phyloP scores from a whole-genome alignment of 768 basidiomycete species.

The Chalciporus piperatus region DNA sequence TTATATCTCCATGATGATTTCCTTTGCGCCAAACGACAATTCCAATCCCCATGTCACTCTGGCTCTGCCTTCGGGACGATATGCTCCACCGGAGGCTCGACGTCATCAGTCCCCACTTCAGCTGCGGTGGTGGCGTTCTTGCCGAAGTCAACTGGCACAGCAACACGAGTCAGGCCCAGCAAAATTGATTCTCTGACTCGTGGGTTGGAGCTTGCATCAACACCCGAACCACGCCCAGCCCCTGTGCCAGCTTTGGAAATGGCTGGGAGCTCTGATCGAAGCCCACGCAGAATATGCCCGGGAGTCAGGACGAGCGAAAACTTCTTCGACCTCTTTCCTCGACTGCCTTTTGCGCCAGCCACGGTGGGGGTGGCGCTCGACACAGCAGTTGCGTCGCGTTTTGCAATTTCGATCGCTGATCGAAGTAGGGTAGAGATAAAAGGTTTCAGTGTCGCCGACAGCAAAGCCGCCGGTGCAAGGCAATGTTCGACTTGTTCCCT shows the following conservation, averaged over 20 bases:
- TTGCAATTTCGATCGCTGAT: constrained; percentile 32
- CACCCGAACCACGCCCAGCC: constrained; percentile 1
- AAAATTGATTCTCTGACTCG: constrained; percentile 18
- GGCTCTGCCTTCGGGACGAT: constrained; percentile 11
- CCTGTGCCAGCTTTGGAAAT: background rate
- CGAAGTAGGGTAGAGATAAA: constrained; percentile 35
- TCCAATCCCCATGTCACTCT: background rate
- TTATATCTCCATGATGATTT: background rate
- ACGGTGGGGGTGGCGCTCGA: constrained; percentile 15
- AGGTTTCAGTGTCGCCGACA: constrained; percentile 32
- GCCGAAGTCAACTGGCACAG: constrained; percentile 26
- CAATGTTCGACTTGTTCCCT: constrained; percentile 19
- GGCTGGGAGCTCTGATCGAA: constrained; percentile 17
- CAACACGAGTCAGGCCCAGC: constrained; percentile 32
- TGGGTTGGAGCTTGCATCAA: constrained; percentile 1
- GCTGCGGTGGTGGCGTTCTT: background rate
- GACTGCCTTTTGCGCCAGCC: constrained; percentile 15
- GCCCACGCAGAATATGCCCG: constrained; percentile 39
- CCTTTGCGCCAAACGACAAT: background rate
- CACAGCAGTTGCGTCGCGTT: constrained; percentile 28
- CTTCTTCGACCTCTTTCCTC: constrained; percentile 24
- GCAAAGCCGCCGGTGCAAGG: constrained; percentile 38
- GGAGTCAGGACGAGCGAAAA: constrained; percentile 35
- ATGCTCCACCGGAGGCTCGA: background rate
- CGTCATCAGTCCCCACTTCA: background rate